A percentile compares a stretch with the other conserved stretches of the same genome.
Conservation (phyloP, 192 early-diverging fungal genomes). For the Coemansia sp. region DNA sequence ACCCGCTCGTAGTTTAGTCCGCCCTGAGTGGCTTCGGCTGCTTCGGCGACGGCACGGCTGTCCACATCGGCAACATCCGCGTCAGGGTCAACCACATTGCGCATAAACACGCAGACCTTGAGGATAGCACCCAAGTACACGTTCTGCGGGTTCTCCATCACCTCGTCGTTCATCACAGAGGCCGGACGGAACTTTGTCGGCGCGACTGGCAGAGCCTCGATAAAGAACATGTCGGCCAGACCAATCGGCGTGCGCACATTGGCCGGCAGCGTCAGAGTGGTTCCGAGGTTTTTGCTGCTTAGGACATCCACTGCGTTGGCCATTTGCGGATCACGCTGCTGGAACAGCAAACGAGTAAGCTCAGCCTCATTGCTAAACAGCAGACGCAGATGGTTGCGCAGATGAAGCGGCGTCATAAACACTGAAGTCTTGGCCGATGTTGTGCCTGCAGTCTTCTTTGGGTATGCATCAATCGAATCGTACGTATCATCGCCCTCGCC, state of each 20-base stretch:
- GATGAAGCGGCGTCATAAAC: conserved; percentile 71
- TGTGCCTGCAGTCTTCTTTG: conserved; percentile 37
- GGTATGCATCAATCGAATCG: conserved; percentile 26
- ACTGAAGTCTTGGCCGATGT: conserved; percentile 14
- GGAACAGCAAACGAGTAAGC: conserved; percentile 81
- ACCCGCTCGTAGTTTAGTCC: conserved; percentile 46
- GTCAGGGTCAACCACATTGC: conserved; percentile 49
- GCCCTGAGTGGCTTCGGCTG: conserved; percentile 20
- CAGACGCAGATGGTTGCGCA: conserved; percentile 73
- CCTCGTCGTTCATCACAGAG: conserved; percentile 83
- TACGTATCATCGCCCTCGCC: conserved; percentile 26
- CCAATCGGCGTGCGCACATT: conserved; percentile 51
- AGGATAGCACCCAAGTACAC: conserved; percentile 81
- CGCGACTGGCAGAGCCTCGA: conserved; percentile 86
- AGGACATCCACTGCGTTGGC: conserved; percentile 25
- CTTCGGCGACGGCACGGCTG: conserved; percentile 17
- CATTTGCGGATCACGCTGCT: conserved; percentile 59
- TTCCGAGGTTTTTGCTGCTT: conserved; percentile 1
- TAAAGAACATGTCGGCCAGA: conserved; percentile 86
- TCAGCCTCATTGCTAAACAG: conserved; percentile 78
- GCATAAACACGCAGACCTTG: conserved; percentile 71
- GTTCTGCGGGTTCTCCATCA: conserved; percentile 96
- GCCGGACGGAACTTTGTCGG: conserved; percentile 94
- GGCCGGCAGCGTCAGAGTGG: conserved; percentile 38
- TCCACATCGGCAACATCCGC: conserved; percentile 17